Conservation (phyloP, 768 basidiomycete genomes). For the Auricularia auricula-judae region DNA sequence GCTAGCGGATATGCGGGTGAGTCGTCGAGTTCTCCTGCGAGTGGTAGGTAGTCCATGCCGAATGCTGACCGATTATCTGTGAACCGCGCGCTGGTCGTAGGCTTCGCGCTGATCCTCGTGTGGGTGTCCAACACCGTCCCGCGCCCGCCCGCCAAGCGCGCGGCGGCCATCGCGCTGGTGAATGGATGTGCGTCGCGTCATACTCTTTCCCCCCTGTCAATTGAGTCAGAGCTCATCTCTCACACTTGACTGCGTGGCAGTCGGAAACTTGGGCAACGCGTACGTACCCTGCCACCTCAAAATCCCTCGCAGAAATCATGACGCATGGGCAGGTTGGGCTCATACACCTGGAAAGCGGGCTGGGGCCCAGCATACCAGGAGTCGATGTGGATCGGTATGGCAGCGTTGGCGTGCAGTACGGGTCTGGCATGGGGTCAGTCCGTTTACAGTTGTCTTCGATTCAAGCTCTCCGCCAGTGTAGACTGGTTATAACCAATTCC, state of each 20-base stretch:
- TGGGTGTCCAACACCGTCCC: conserved; percentile 55
- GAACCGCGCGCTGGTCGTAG: conserved; percentile 10
- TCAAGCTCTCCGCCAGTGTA: not conserved
- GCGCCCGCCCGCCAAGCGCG: conserved; percentile 44
- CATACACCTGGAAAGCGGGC: conserved; percentile 4
- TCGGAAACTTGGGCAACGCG: conserved; percentile 11
- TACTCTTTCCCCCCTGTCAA: not conserved
- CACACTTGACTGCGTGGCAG: not conserved
- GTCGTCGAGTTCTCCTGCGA: not conserved
- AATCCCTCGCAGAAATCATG: not conserved
- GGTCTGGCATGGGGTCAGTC: conserved; percentile 24
- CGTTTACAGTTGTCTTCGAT: not conserved
- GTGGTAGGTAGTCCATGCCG: no score
- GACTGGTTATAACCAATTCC: no score
- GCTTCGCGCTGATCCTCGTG: conserved; percentile 36
- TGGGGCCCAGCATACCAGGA: not conserved
- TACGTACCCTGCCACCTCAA: not conserved
- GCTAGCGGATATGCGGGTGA: conserved; percentile 38
- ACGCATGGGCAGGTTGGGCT: not conserved
- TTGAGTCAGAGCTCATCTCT: not conserved
- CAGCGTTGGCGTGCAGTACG: conserved; percentile 12
- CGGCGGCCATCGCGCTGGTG: conserved; percentile 51
- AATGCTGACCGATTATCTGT: not conserved
- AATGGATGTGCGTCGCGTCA: conserved; percentile 28
- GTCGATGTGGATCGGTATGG: not conserved